Percentiles rank a stretch among this genome's conserved stretches.
These are phyloP conservation scores for Aspergillus neotritici DNA, from an alignment of 2,329 filamentous ascomycete genomes.

Conservation along the genomic window DNA sequence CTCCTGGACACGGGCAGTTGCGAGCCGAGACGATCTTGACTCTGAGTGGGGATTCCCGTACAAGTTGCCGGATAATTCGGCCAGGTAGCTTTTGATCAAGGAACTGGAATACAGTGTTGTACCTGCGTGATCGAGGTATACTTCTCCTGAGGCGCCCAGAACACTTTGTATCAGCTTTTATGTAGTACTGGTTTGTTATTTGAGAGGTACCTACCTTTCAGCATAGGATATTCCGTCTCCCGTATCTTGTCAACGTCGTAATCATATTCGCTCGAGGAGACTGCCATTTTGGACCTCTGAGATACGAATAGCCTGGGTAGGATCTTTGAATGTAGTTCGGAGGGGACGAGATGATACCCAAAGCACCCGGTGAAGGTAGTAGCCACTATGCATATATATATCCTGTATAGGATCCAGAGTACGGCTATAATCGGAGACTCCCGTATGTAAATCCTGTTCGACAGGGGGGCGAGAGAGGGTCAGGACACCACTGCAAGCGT, in stretches of 20 bases:
- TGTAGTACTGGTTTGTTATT: background rate
- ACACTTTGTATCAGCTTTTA: background rate
- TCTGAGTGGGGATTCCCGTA: conserved; percentile 13
- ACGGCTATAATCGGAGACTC: no score
- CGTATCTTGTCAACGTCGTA: conserved; percentile 3
- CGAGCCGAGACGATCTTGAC: conserved; percentile 9
- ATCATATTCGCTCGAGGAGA: background rate
- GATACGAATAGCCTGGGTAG: background rate
- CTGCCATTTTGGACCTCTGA: background rate
- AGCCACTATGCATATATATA: no score
- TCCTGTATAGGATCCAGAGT: no score
- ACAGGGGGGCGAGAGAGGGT: no score
- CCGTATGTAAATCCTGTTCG: no score
- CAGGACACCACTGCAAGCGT: no score
- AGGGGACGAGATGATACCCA: background rate
- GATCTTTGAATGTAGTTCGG: background rate
- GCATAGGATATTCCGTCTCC: conserved; percentile 5
- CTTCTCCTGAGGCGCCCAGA: background rate
- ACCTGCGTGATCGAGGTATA: conserved; percentile 13
- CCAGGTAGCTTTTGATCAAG: conserved; percentile 5
- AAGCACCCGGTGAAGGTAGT: no score
- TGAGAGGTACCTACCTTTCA: conserved; percentile 1
- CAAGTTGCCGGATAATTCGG: conserved; percentile 8
- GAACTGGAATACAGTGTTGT: conserved; percentile 11
- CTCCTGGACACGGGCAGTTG: conserved; percentile 9